Conservation (phyloP, 495 filamentous ascomycete species). For the Hypoxylon cercidicola region DNA sequence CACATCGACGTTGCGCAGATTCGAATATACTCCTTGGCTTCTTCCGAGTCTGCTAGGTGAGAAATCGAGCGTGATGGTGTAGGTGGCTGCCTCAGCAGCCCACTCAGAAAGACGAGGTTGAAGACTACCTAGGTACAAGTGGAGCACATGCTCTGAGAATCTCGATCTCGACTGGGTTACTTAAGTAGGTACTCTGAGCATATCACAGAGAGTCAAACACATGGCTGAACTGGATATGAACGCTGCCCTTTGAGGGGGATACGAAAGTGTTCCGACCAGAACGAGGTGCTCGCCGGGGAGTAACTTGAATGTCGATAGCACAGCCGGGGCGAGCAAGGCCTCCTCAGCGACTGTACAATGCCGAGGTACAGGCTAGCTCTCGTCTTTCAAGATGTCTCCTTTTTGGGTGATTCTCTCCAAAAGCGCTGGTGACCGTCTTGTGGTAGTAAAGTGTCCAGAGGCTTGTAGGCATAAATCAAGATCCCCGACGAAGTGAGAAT, state of each 20-base stretch:
- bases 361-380: not conserved
- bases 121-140: conserved; percentile 42
- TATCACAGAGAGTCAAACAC: conserved; percentile 51
- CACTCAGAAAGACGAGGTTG: conserved; percentile 7
- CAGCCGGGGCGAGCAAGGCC: conserved; percentile 29
- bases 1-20: too few relatives aligned
- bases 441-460: conserved; percentile 8
- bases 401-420: conserved; percentile 73
- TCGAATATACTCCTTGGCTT: too few relatives aligned
- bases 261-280: conserved; percentile 45
- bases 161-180: conserved; percentile 61
- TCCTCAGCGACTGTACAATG: conserved; percentile 27
- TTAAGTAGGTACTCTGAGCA: conserved; percentile 66
- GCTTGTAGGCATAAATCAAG: conserved; percentile 81
- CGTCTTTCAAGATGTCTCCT: conserved; percentile 11
- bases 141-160: conserved; percentile 57
- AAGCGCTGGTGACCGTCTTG: conserved; percentile 20
- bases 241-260: conserved; percentile 65
- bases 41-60: too few relatives aligned
- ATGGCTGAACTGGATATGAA: conserved; percentile 62
- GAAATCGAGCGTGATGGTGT: too few relatives aligned
- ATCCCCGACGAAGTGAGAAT: conserved; percentile 67
- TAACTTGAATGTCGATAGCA: conserved; percentile 7
- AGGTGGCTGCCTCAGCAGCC: too few relatives aligned
- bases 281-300: conserved; percentile 36